Evolutionary conservation across 1,284 basidiomycete species (phyloP).

Genomic region (Tylopilus microsporus): DNA sequence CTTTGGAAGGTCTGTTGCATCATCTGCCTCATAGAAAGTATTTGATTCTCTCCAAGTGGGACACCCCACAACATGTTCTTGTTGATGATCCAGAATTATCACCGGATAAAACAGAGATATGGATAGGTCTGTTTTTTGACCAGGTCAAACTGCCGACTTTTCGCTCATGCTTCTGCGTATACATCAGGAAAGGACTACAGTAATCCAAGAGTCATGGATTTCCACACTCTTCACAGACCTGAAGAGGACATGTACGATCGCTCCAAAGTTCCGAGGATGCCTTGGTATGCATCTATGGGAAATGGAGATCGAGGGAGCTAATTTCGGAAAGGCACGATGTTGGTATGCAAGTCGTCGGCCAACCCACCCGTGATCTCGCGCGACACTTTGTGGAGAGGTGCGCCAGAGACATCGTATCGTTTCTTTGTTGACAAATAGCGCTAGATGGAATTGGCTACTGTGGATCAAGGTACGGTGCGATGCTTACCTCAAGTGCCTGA

Average conservation of each 20-base stretch:
- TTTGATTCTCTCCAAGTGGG: conserved; percentile 61
- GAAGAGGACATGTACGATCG: conserved; percentile 94
- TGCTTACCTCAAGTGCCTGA: background rate
- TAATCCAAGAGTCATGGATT: conserved; percentile 87
- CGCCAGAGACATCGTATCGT: conserved; percentile 18
- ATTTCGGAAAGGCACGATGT: conserved; percentile 79
- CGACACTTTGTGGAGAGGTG: conserved; percentile 93
- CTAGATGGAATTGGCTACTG: conserved; percentile 85
- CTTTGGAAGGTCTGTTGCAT: conserved; percentile 65
- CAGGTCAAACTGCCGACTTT: background rate
- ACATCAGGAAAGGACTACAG: conserved; percentile 84
- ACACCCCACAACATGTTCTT: conserved; percentile 91
- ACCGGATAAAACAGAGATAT: conserved; percentile 66
- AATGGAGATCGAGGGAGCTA: background rate
- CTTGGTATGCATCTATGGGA: conserved; percentile 62
- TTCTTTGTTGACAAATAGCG: conserved; percentile 18
- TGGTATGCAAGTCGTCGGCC: conserved; percentile 91
- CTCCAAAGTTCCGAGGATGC: conserved; percentile 87
- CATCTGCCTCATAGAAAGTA: background rate
- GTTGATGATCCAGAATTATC: conserved; percentile 74
- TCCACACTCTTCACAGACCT: conserved; percentile 84
- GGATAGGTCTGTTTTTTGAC: conserved; percentile 58
- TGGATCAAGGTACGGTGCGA: conserved; percentile 71
- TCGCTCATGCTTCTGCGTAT: conserved; percentile 2
- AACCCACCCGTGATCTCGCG: conserved; percentile 91